These are phyloP conservation scores for Abrus precatorius DNA, from an alignment of 306 rosid genomes.

Conservation along the genomic window DNA sequence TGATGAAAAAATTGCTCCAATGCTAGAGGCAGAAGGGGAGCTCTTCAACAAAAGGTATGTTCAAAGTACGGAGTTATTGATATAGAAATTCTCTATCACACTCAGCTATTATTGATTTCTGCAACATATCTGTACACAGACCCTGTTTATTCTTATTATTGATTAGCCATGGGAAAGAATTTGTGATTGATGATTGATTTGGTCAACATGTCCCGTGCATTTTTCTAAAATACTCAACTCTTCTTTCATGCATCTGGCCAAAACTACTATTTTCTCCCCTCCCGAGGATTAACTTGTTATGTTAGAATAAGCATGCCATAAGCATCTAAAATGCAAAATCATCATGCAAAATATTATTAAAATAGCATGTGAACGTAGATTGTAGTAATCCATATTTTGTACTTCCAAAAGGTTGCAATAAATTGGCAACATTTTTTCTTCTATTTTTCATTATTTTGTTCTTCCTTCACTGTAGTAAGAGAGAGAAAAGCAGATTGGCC, in stretches of 20 bases:
- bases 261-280: too few species aligned
- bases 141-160: neutral
- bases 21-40: slow-evolving; percentile 85
- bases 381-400: neutral
- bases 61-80: neutral
- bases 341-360: too few species aligned
- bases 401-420: neutral
- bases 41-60: slow-evolving; percentile 77
- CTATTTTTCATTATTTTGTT: neutral
- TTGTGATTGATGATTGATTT: neutral
- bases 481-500: neutral
- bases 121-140: neutral
- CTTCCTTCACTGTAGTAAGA: neutral
- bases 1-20: slow-evolving; percentile 76
- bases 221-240: neutral
- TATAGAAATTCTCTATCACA: slow-evolving; percentile 19
- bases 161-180: slow-evolving; percentile 19
- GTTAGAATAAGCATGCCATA: too few species aligned
- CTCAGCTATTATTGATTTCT: slow-evolving; percentile 18
- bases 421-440: neutral
- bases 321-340: too few species aligned
- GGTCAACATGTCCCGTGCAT: neutral
- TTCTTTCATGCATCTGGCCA: too few species aligned
- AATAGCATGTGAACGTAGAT: neutral
- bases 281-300: too few species aligned